These are phyloP conservation scores for Exophiala alcalophila DNA, from an alignment of 2,329 filamentous ascomycete genomes.

Conservation along the genomic window DNA sequence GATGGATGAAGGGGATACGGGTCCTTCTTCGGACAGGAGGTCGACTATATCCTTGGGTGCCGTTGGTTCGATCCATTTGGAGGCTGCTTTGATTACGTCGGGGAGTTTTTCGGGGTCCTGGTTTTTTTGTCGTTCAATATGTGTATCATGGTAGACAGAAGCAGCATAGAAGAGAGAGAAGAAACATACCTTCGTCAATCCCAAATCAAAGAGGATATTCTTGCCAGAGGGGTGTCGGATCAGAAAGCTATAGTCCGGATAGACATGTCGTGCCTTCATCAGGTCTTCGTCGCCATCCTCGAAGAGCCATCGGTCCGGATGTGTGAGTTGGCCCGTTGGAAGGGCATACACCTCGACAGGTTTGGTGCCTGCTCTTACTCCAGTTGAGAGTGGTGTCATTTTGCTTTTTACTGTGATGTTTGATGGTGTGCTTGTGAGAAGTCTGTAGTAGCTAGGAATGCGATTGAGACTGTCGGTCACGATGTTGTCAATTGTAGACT, in stretches of 20 bases:
- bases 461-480: too few relatives aligned
- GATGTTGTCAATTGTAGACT: too few relatives aligned
- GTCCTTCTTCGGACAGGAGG: conserved; percentile 20
- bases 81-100: conserved; percentile 1
- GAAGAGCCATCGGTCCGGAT: conserved; percentile 11
- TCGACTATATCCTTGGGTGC: conserved; percentile 19
- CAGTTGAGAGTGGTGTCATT: too few relatives aligned
- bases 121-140: not conserved
- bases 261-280: conserved; percentile 1
- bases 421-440: too few relatives aligned
- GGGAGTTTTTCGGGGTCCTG: conserved; percentile 3
- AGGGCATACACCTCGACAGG: conserved; percentile 5
- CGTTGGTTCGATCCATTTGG: not conserved
- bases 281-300: conserved; percentile 7
- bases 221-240: conserved; percentile 42
- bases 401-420: too few relatives aligned
- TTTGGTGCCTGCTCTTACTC: too few relatives aligned
- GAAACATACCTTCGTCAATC: conserved; percentile 32
- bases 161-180: too few relatives aligned
- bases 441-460: too few relatives aligned
- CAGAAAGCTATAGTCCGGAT: conserved; percentile 37
- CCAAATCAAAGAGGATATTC: conserved; percentile 38
- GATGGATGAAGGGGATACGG: conserved; percentile 9
- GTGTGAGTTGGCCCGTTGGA: not conserved
- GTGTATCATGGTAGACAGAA: too few relatives aligned